phyloP scores from a whole-genome alignment of 108 stramenopile species.

The Skeletonema marinoi region DNA sequence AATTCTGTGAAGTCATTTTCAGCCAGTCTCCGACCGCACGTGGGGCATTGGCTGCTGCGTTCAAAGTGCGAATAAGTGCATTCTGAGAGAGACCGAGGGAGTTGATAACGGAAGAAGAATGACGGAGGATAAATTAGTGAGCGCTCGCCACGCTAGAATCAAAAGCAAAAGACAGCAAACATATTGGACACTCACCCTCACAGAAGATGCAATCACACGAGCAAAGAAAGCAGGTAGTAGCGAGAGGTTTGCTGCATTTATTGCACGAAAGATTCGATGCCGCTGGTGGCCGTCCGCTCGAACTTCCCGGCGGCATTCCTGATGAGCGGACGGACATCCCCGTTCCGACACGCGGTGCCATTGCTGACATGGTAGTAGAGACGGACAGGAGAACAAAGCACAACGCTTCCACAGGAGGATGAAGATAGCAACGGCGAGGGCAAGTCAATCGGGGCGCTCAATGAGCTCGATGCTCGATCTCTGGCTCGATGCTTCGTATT shows the following conservation, averaged over 20 bases:
- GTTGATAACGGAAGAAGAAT: background rate
- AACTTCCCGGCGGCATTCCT: constrained; percentile 14
- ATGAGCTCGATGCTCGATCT: no score
- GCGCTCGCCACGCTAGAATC: background rate
- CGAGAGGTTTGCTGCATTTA: constrained; percentile 63
- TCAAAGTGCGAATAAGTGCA: constrained; percentile 82
- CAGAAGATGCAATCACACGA: constrained; percentile 82
- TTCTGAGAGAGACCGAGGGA: constrained; percentile 30
- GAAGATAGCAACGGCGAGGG: no score
- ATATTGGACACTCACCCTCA: constrained; percentile 58
- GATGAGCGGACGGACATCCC: background rate
- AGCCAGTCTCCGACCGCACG: constrained; percentile 53
- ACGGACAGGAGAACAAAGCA: no score
- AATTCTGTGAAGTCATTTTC: constrained; percentile 79
- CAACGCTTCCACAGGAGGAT: no score
- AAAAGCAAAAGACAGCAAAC: background rate
- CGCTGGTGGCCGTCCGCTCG: constrained; percentile 17
- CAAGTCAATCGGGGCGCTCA: no score
- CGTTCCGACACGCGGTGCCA: background rate
- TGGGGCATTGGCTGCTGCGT: constrained; percentile 61
- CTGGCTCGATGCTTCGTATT: no score
- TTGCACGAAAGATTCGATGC: constrained; percentile 57
- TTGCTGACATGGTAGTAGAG: background rate
- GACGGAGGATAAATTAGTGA: constrained; percentile 4
- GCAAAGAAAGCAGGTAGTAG: constrained; percentile 76